phyloP scores from a whole-genome alignment of 2,329 filamentous ascomycete species.

The Knufia fluminis region DNA sequence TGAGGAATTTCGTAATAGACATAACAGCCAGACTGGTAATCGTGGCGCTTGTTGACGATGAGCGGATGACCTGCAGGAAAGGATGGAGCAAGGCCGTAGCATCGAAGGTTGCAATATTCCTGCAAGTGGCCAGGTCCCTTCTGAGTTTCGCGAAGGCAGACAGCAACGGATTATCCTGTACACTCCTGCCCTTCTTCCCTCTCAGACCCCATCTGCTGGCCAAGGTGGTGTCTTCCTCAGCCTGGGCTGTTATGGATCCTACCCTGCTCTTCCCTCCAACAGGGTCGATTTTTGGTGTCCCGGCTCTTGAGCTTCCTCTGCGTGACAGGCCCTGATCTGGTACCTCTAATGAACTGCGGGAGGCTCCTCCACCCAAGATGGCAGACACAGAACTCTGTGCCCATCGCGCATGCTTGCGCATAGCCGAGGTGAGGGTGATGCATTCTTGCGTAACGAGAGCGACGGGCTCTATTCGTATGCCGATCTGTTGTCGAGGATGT shows the following conservation, averaged over 20 bases:
- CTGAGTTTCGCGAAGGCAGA: conserved; percentile 85
- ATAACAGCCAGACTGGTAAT: conserved; percentile 92
- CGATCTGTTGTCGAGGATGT: not conserved
- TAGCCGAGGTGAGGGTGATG: conserved; percentile 94
- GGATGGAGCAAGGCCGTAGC: conserved; percentile 81
- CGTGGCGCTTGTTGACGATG: conserved; percentile 88
- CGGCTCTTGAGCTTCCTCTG: not conserved
- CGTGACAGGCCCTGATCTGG: not conserved
- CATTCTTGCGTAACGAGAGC: conserved; percentile 96
- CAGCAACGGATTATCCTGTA: conserved; percentile 96
- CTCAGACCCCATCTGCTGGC: conserved; percentile 85
- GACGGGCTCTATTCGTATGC: conserved; percentile 77
- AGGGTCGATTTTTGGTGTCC: conserved; percentile 8
- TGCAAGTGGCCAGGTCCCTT: conserved; percentile 76
- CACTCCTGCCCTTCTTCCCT: conserved; percentile 91
- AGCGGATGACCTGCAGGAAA: conserved; percentile 92
- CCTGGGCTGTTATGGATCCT: conserved; percentile 14
- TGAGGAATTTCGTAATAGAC: conserved; percentile 91
- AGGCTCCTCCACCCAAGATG: conserved; percentile 66
- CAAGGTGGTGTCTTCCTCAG: conserved; percentile 40
- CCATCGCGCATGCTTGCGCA: conserved; percentile 95
- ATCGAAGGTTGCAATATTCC: conserved; percentile 84
- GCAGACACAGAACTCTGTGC: conserved; percentile 93
- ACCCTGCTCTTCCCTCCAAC: conserved; percentile 8
- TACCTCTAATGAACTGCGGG: conserved; percentile 23